Base-by-base conservation (phyloP, 768 basidiomycete genomes). In the Collybia sp. region DNA sequence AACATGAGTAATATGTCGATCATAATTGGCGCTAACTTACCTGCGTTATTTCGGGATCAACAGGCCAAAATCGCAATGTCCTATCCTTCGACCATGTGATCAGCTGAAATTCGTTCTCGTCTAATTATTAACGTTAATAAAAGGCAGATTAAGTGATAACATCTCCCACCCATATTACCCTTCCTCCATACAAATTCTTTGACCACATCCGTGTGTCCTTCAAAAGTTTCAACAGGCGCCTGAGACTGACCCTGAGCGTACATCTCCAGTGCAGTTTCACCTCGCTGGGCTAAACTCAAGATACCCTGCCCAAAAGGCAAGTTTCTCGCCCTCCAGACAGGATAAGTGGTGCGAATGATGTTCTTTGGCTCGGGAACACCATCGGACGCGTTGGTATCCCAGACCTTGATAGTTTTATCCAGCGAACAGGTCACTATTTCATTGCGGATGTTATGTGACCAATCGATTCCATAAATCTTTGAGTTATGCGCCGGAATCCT, bases 101-200 rank as follows among this genome's bases (percentile, higher is more conserved):
- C 2, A 81, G 69, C 54, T 82, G 82, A 58, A 81, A 84, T 34
- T 80, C 76, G 35, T 71, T 71, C 35, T 18, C 35, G 10, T 66
- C 31, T 19, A 34, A 4, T 44, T 16, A 48, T 34, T 13, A 32
- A 34, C 30, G 12, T 30, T 16, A 11, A 42, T 30, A 12, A 45
- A 11, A n/a, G 16, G 17, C 43, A 43, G 30, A 20, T 15, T 12
- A 32, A 30, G 4, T 25, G 47, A 16, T 36, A 43, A 59, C 64
- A 16, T 15, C 82, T 85, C 81, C 51, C 66, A 55, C 5, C 74
- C 76, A 25, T 25, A 25, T 25, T 25, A 2, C 84, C 77, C 57
- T 75, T 80, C 49, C 96, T 72, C 96, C 96, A 99, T 1, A 99
- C 93, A 60, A 95, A 99, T 66, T 99, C 95, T 58, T 95, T 96